Base-by-base conservation (phyloP, 768 basidiomycete genomes). In the Dioszegia aurantiaca region DNA sequence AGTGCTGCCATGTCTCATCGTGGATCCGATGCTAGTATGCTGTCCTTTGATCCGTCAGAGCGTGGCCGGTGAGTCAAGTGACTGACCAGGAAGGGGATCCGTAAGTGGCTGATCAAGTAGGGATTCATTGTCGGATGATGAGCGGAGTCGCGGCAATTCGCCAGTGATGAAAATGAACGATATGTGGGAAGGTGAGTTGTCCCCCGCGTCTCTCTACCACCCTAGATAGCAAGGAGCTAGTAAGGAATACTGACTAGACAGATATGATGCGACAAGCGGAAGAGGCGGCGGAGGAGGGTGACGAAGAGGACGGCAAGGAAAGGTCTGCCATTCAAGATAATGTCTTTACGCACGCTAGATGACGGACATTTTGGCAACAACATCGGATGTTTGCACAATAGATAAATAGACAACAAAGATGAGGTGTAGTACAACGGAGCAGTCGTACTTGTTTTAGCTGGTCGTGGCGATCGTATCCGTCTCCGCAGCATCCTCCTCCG, bases 211-310 rank as follows among this genome's bases (percentile, higher is more conserved):
- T n/a, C n/a, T n/a, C n/a, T 24, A 12, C 21, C 21, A n/a, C 31
- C 8, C 2, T 17, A 40, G 37, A 24, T 39, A 3, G 4, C 4
- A 53, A 10, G 3, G 17, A 19, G 6, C 23, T 14, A 6, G 10
- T 45, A 8, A 4, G 23, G 11, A 33, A 39, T 39, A 19, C 26
- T 44, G 41, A 30, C 11, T 16, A 6, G 12, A 1, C 37, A 70
- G 69, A 70, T 54, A 71, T 71, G 69, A 71, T 71, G 69, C 41
- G 69, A 40, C 64, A 71, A 55, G 69, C 69, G 28, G 62, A 64
- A 3, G 69, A 70, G 30, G n/a, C n/a, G n/a, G n/a, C n/a, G n/a
- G 37, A 63, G 27, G 64, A 66, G 37, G 52, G 45, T 16, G 27
- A 47, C 2, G 19, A 23, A 37, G 24, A 31, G 19, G 21, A 44